Evolutionary conservation across 805 yeast genomes (phyloP).

Genomic region (Citeromyces matritensis): DNA sequence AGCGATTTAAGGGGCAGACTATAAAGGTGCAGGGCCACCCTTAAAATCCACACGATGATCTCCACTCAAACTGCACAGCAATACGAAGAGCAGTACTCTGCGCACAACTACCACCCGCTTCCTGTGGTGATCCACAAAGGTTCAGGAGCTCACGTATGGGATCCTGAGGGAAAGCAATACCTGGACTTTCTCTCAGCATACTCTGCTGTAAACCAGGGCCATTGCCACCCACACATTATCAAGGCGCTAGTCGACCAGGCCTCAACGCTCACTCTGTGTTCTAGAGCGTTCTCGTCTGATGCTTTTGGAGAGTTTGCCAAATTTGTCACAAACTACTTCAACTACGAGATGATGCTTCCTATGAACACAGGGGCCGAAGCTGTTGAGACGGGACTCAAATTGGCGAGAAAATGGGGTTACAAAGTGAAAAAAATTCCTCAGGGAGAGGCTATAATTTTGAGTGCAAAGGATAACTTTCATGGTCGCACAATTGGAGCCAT

Average conservation of each 20-base stretch:
- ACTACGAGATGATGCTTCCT: conserved; percentile 87
- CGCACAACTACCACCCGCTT: conserved; percentile 93
- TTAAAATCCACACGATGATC: conserved; percentile 19
- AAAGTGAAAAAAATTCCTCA: conserved; percentile 69
- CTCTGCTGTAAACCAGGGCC: conserved; percentile 97
- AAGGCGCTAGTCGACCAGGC: conserved; percentile 82
- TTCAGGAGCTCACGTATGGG: conserved; percentile 90
- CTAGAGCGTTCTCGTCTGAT: conserved; percentile 87
- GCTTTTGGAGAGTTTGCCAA: conserved; percentile 79
- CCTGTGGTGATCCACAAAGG: conserved; percentile 90
- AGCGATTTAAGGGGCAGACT: neutral
- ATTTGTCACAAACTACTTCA: conserved; percentile 75
- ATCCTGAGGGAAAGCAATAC: conserved; percentile 92
- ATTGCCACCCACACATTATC: conserved; percentile 89
- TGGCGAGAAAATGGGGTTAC: conserved; percentile 98
- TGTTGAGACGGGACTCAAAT: conserved; percentile 85
- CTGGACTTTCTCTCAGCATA: conserved; percentile 88
- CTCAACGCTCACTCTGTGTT: conserved; percentile 64
- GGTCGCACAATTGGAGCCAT: conserved; percentile 93
- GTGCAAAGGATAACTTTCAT: conserved; percentile 87
- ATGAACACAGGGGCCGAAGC: conserved; percentile 99
- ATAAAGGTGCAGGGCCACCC: conserved; percentile 6
- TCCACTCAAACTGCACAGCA: conserved; percentile 52
- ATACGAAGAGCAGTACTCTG: conserved; percentile 72
- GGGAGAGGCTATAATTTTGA: conserved; percentile 73